Evolutionary conservation across 768 basidiomycete genomes (phyloP).

Genomic region (Hebeloma cylindrosporum): DNA sequence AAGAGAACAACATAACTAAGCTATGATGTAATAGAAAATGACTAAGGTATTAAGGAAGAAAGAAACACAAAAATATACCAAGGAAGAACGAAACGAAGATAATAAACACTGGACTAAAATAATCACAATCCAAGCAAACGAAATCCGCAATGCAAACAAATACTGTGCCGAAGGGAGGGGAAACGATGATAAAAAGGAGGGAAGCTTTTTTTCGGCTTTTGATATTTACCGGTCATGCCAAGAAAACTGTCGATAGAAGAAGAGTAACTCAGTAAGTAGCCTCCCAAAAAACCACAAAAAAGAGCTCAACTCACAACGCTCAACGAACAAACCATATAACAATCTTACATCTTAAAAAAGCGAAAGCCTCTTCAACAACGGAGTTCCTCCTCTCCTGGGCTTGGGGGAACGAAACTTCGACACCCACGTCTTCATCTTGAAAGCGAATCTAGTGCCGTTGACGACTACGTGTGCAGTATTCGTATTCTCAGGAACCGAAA

Average conservation of each 20-base stretch:
- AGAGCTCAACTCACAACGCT: neutral
- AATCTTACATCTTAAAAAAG: too few species aligned
- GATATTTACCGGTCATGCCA: too few species aligned
- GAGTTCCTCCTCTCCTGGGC: slow-evolving; percentile 6
- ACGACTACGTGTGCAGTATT: slow-evolving; percentile 8
- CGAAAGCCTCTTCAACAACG: slow-evolving; percentile 7
- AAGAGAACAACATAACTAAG: too few species aligned
- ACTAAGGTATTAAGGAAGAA: neutral
- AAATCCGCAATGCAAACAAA: too few species aligned
- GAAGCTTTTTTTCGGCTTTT: too few species aligned
- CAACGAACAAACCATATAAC: too few species aligned
- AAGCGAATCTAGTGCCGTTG: slow-evolving; percentile 14
- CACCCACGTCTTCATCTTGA: slow-evolving; percentile 20
- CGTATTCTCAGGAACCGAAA: neutral
- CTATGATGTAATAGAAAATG: neutral
- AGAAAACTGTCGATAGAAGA: too few species aligned
- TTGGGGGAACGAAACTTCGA: slow-evolving; percentile 17
- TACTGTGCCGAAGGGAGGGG: too few species aligned
- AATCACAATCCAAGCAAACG: too few species aligned
- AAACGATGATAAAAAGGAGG: too few species aligned
- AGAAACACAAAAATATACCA: neutral
- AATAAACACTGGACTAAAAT: too few species aligned
- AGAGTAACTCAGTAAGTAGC: neutral
- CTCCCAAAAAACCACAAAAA: neutral
- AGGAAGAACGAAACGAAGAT: too few species aligned